Base-by-base conservation (phyloP, 2,329 filamentous ascomycete species). In the Alternaria triticimaculans region DNA sequence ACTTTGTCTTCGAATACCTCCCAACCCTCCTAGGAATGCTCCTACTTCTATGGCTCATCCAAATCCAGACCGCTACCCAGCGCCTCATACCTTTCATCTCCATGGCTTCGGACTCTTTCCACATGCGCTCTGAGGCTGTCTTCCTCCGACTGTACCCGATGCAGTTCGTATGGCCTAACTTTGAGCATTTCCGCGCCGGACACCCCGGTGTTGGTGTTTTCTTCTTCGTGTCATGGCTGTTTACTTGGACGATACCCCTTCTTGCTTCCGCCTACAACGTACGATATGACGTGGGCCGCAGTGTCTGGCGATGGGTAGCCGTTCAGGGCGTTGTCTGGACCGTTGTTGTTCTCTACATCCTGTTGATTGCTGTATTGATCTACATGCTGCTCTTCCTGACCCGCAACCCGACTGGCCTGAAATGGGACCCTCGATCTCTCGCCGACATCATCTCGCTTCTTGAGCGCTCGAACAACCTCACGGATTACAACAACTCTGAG, bases 1-100 rank as follows among this genome's bases (percentile, higher is more conserved):
- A 96, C 80, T 97, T 97, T 77, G 80, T 96, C 50, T 96, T 97
- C 78, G 88, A 93, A 65, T 92, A 97, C 67, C 82, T 97, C 2
- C 94, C 95, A 3, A 93, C 94, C 60, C 82, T 97, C 0, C 76
- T 96, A 14, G 92, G 90, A 0, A 88, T 89, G 20, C 69, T 90
- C 12, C 81, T 97, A 37, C 84, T 96, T 49, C 78, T 97, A 7
- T 97, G 92, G 84, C 86, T 92, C 1, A 90, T 97, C 72, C 87
- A 89, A 68, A 84, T 97, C 43, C 87, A 93, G 70, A 85, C 87
- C 1, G 88, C 94, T 4, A 86, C 94, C n/a, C 88, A 91, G 67
- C 89, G 95, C 62, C 87, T 92, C 12, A 83, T 92, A 43, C 94
- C 94, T 0, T 96, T 96, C 77, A 87, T 89, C 21, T 86, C 88